phyloP scores from a whole-genome alignment of 805 yeast genomes.

The Ogataea nakhonphanomensis region DNA sequence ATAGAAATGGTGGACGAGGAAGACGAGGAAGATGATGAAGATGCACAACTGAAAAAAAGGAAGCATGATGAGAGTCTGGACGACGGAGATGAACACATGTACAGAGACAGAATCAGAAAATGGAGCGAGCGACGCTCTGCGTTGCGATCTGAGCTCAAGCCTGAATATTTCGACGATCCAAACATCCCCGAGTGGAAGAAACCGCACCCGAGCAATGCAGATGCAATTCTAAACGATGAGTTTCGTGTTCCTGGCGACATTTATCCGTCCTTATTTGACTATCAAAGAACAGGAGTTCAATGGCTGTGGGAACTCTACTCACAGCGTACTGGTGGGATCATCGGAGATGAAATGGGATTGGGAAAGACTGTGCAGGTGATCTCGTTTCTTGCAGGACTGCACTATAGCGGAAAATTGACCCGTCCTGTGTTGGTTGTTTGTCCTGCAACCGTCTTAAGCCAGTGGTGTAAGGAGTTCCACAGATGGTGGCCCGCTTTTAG shows the following conservation, averaged over 20 bases:
- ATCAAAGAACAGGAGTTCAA: conserved; percentile 94
- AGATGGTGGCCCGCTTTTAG: conserved; percentile 98
- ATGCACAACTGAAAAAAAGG: conserved; percentile 3
- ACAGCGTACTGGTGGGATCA: conserved; percentile 89
- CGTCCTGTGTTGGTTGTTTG: conserved; percentile 87
- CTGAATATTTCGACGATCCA: conserved; percentile 28
- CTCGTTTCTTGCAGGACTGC: conserved; percentile 86
- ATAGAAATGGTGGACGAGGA: conserved; percentile 26
- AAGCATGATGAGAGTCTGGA: conserved; percentile 43
- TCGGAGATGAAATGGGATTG: conserved; percentile 98
- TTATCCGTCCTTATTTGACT: conserved; percentile 80
- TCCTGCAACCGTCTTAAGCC: conserved; percentile 94
- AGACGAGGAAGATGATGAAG: conserved; percentile 24
- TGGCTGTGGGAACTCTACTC: conserved; percentile 95
- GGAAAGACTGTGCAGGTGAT: conserved; percentile 95
- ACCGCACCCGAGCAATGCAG: conserved; percentile 76
- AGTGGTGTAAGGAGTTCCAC: conserved; percentile 96
- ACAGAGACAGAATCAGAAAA: conserved; percentile 52
- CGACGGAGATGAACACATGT: conserved; percentile 75
- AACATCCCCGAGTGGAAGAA: conserved; percentile 57
- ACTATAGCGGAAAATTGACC: conserved; percentile 68
- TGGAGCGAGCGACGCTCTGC: conserved; percentile 59
- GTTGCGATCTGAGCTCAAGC: conserved; percentile 35
- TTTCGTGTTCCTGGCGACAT: conserved; percentile 88
- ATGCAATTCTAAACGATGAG: conserved; percentile 66